Evolutionary conservation across 2,329 filamentous ascomycete species (phyloP).

Genomic region (Graphilbum fragrans): DNA sequence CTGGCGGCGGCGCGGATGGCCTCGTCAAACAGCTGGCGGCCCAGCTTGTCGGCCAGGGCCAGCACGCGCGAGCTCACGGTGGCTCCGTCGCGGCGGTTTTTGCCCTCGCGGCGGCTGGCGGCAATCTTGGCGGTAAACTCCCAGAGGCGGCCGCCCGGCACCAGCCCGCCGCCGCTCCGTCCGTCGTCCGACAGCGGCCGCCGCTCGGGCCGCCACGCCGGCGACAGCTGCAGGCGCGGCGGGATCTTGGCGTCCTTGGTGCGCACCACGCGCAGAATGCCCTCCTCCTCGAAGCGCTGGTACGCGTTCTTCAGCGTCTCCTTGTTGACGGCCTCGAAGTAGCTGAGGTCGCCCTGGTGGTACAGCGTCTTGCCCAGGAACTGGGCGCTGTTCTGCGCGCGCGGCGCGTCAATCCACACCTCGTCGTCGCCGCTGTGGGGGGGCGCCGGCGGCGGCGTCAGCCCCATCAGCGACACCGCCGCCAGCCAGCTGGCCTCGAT

Average conservation of each 20-base stretch:
- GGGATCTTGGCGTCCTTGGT: conserved; percentile 50
- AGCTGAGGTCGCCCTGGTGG: conserved; percentile 91
- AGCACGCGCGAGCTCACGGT: conserved; percentile 79
- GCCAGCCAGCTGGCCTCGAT: conserved; percentile 92
- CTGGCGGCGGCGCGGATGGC: conserved; percentile 22
- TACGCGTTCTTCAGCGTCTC: conserved; percentile 94
- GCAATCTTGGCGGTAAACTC: conserved; percentile 85
- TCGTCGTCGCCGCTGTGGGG: conserved; percentile 36
- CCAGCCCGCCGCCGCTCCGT: conserved; percentile 47
- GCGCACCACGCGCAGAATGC: conserved; percentile 67
- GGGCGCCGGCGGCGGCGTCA: conserved; percentile 52
- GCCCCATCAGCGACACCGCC: conserved; percentile 74
- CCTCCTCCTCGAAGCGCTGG: conserved; percentile 76
- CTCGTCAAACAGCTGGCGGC: conserved; percentile 54
- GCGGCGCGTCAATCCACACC: conserved; percentile 66
- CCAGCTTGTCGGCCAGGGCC: conserved; percentile 61
- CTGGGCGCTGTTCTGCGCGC: conserved; percentile 72
- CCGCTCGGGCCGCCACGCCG: conserved; percentile 62
- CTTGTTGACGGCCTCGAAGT: conserved; percentile 98
- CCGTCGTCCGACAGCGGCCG: conserved; percentile 45
- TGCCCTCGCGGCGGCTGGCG: conserved; percentile 72
- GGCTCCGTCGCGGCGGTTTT: conserved; percentile 87
- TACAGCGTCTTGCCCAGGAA: conserved; percentile 90
- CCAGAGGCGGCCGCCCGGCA: conserved; percentile 71
- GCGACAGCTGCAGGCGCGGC: conserved; percentile 54